These are phyloP conservation scores for Mortierella sp. DNA, from an alignment of 371 early-diverging fungal genomes.

Conservation along the genomic window DNA sequence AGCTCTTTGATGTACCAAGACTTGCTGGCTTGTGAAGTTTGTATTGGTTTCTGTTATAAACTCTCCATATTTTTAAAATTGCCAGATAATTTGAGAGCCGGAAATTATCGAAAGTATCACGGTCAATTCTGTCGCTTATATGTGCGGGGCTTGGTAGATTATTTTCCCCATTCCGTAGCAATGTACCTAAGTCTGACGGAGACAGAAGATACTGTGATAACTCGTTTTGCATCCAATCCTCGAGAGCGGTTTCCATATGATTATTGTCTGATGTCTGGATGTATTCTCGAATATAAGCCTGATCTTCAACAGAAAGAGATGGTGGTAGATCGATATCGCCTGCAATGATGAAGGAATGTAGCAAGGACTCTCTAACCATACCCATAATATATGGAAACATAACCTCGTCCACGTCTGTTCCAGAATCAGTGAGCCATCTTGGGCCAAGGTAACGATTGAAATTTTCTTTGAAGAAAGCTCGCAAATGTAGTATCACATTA, in stretches of 20 bases:
- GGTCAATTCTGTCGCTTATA: neutral
- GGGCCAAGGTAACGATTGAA: slow-evolving; percentile 3
- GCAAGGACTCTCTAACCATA: slow-evolving; percentile 11
- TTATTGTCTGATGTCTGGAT: slow-evolving; percentile 6
- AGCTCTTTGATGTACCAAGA: slow-evolving; percentile 7
- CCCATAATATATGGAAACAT: slow-evolving; percentile 10
- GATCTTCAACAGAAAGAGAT: slow-evolving; percentile 12
- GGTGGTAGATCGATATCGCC: slow-evolving; percentile 11
- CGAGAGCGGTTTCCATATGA: slow-evolving; percentile 3
- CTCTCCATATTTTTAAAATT: slow-evolving; percentile 9
- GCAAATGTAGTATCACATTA: slow-evolving; percentile 11
- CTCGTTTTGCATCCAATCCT: slow-evolving; percentile 11
- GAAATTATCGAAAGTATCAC: slow-evolving; percentile 12
- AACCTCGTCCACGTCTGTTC: slow-evolving; percentile 10
- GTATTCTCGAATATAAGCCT: slow-evolving; percentile 2
- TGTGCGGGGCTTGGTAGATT: slow-evolving; percentile 9
- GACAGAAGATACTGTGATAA: slow-evolving; percentile 1
- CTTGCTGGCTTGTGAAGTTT: slow-evolving; percentile 6
- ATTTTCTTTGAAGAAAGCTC: slow-evolving; percentile 12
- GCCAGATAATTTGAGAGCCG: slow-evolving; percentile 9
- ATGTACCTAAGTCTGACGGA: slow-evolving; percentile 8
- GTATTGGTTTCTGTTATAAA: slow-evolving; percentile 3
- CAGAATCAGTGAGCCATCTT: slow-evolving; percentile 10
- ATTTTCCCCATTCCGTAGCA: slow-evolving; percentile 9
- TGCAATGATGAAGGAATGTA: slow-evolving; percentile 10